Conservation (phyloP, 2,329 filamentous ascomycete genomes). For the Ophiostoma fasciatum region DNA sequence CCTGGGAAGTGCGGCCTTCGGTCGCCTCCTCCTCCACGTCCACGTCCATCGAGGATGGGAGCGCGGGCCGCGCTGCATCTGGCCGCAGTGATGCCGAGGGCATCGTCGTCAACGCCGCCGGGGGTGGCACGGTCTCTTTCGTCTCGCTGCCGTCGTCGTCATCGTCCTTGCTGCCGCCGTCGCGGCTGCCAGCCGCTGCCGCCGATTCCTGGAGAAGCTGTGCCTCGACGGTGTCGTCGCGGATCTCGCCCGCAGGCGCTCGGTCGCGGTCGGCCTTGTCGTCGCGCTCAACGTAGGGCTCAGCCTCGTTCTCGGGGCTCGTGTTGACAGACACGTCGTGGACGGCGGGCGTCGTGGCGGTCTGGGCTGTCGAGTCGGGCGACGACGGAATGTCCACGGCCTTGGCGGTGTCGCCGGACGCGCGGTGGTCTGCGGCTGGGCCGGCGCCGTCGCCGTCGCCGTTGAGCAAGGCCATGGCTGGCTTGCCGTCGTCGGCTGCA, state of each 20-base stretch:
- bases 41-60: too few relatives aligned
- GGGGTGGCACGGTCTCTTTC: too few relatives aligned
- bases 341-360: conserved; percentile 55
- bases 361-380: conserved; percentile 54
- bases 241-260: neutral
- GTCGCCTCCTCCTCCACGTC: too few relatives aligned
- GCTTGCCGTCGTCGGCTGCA: too few relatives aligned
- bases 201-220: conserved; percentile 30
- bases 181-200: conserved; percentile 12
- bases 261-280: conserved; percentile 20
- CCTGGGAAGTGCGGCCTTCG: too few relatives aligned
- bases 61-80: too few relatives aligned
- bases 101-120: too few relatives aligned
- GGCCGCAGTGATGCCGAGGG: too few relatives aligned
- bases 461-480: too few relatives aligned
- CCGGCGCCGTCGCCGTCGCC: too few relatives aligned
- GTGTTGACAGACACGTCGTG: conserved; percentile 58
- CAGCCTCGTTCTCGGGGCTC: conserved; percentile 54
- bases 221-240: conserved; percentile 22
- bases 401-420: conserved; percentile 2
- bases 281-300: conserved; percentile 37
- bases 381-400: conserved; percentile 33
- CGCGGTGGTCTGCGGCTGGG: neutral
- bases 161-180: neutral
- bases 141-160: too few relatives aligned